Evolutionary conservation across 306 rosid species (phyloP).

Genomic region (Elaeagnus macrophylla): DNA sequence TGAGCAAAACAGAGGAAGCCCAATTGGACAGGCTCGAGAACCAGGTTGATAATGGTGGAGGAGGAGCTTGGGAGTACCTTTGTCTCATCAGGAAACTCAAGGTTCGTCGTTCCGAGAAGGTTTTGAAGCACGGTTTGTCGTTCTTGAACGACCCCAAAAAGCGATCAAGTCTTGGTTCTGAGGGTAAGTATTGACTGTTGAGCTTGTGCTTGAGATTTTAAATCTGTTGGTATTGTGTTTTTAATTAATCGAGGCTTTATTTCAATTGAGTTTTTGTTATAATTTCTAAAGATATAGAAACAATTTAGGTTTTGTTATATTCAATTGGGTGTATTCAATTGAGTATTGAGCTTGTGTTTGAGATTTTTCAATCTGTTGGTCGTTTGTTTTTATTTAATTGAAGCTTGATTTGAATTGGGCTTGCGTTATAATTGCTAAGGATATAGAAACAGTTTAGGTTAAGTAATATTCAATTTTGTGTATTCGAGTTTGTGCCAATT

Average conservation of each 20-base stretch:
- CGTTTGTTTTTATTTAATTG: too few species aligned
- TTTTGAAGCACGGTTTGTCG: constrained; percentile 68
- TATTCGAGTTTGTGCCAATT: too few species aligned
- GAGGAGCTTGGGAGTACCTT: constrained; percentile 97
- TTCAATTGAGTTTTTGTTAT: constrained; percentile 12
- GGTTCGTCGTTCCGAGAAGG: constrained; percentile 83
- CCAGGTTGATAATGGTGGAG: constrained; percentile 98
- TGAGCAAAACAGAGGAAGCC: constrained; percentile 66
- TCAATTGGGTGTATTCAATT: background rate
- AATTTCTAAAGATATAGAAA: background rate
- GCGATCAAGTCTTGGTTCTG: constrained; percentile 70
- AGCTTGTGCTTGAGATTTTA: constrained; percentile 1
- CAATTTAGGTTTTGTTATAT: background rate
- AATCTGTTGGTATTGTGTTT: constrained; percentile 9
- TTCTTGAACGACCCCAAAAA: constrained; percentile 64
- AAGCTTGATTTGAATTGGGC: too few species aligned
- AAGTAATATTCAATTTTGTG: too few species aligned
- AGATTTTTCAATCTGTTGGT: too few species aligned
- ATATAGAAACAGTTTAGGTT: too few species aligned
- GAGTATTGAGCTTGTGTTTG: too few species aligned
- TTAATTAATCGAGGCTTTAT: background rate
- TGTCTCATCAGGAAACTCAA: constrained; percentile 70
- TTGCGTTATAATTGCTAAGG: too few species aligned
- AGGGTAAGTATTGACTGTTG: constrained; percentile 37
- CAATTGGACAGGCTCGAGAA: constrained; percentile 66